phyloP scores from a whole-genome alignment of 2,329 filamentous ascomycete genomes.

The Cladophialophora exuberans region DNA sequence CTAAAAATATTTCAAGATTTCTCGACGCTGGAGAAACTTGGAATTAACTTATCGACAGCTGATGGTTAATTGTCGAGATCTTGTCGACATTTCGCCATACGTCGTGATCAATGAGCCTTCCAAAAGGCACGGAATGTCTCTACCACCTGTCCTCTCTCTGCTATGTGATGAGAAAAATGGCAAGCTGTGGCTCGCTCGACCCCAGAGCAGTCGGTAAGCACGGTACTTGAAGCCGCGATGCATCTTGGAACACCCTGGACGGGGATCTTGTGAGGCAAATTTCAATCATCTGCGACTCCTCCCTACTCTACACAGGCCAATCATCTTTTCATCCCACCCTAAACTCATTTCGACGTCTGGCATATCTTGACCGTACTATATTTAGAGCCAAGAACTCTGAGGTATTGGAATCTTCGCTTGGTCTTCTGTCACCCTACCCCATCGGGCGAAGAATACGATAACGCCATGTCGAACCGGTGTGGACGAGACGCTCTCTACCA shows the following conservation, averaged over 20 bases:
- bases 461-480: not conserved
- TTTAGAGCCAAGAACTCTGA: conserved; percentile 10
- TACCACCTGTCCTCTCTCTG: not conserved
- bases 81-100: not conserved
- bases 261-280: not conserved
- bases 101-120: too few species aligned
- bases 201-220: not conserved
- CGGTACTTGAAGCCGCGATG: not conserved
- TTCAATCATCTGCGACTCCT: not conserved
- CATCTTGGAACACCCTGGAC: too few species aligned
- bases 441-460: not conserved
- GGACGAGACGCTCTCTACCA: too few species aligned
- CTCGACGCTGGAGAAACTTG: not conserved
- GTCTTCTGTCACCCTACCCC: not conserved
- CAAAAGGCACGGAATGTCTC: not conserved
- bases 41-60: not conserved
- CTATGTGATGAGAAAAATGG: too few species aligned
- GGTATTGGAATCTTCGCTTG: conserved; percentile 4
- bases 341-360: not conserved
- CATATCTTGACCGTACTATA: conserved; percentile 1
- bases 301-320: too few species aligned
- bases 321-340: not conserved
- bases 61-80: not conserved
- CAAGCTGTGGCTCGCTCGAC: too few species aligned
- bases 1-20: conserved; percentile 5